These are phyloP conservation scores for Exophiala sp. DNA, from an alignment of 2,329 filamentous ascomycete genomes.

Conservation along the genomic window DNA sequence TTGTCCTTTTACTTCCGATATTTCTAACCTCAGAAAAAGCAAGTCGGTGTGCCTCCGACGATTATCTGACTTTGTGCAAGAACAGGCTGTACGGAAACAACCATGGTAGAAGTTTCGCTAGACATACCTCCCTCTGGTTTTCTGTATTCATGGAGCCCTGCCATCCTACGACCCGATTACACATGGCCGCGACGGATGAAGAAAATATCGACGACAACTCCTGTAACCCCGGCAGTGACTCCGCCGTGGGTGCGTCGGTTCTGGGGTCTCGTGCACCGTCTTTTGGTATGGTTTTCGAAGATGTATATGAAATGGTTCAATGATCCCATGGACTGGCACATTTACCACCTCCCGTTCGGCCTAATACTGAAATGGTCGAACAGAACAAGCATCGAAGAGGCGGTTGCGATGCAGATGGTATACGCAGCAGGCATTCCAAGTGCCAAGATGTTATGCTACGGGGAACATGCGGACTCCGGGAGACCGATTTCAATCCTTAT, in stretches of 20 bases:
- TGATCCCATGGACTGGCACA: constrained; percentile 28
- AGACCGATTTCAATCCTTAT: constrained; percentile 37
- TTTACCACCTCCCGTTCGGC: constrained; percentile 35
- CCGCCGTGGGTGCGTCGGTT: constrained; percentile 24
- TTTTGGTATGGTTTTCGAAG: constrained; percentile 31
- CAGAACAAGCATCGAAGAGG: constrained; percentile 36
- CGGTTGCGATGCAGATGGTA: constrained; percentile 34
- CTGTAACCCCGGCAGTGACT: constrained; percentile 26
- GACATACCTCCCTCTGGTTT: no score
- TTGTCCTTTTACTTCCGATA: no score
- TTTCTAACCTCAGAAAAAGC: no score
- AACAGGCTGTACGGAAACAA: no score
- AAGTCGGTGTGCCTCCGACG: no score
- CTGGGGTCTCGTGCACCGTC: constrained; percentile 32
- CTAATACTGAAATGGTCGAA: constrained; percentile 39
- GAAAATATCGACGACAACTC: constrained; percentile 27
- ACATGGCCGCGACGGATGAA: constrained; percentile 29
- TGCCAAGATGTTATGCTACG: constrained; percentile 33
- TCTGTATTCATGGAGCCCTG: constrained; percentile 14
- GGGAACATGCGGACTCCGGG: constrained; percentile 33
- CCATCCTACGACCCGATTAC: constrained; percentile 26
- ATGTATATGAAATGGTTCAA: constrained; percentile 31
- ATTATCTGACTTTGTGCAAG: no score
- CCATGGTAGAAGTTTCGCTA: no score
- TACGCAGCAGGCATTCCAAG: constrained; percentile 34